These are phyloP conservation scores for Aegilops longissima DNA, from an alignment of 176 grass and related monocot genomes.

Conservation along the genomic window DNA sequence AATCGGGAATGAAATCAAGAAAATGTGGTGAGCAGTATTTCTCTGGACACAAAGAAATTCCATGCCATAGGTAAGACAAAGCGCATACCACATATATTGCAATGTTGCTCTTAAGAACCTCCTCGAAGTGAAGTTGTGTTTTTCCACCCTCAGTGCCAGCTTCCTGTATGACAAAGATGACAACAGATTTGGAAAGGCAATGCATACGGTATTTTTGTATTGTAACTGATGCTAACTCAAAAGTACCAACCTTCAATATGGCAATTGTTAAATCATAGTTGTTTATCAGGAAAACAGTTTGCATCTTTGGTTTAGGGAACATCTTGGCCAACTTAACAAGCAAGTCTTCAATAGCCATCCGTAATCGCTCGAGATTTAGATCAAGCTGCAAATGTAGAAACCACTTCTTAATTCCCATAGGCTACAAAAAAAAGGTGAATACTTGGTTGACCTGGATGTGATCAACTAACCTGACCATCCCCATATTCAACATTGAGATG, in stretches of 20 bases:
- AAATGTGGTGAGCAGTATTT: background rate
- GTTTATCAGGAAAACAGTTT: slow-evolving; percentile 96
- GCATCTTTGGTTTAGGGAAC: slow-evolving; percentile 77
- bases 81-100: slow-evolving; percentile 90
- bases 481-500: slow-evolving; percentile 97
- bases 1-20: background rate
- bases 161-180: slow-evolving; percentile 60
- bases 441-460: slow-evolving; percentile 8
- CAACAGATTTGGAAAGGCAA: slow-evolving; percentile 12
- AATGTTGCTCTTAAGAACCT: slow-evolving; percentile 96
- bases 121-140: slow-evolving; percentile 88
- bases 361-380: slow-evolving; percentile 85
- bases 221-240: too few relatives aligned
- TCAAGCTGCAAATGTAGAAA: slow-evolving; percentile 66
- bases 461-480: slow-evolving; percentile 85
- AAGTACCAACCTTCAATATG: slow-evolving; percentile 66
- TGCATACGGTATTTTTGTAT: background rate
- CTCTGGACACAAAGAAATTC: background rate
- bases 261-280: slow-evolving; percentile 97
- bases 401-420: slow-evolving; percentile 10
- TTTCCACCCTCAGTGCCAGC: slow-evolving; percentile 87
- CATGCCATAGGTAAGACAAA: background rate
- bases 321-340: slow-evolving; percentile 90
- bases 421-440: slow-evolving; percentile 24
- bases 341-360: slow-evolving; percentile 92